Evolutionary conservation across 805 yeast genomes (phyloP).

Genomic region (Metschnikowia cubensis): DNA sequence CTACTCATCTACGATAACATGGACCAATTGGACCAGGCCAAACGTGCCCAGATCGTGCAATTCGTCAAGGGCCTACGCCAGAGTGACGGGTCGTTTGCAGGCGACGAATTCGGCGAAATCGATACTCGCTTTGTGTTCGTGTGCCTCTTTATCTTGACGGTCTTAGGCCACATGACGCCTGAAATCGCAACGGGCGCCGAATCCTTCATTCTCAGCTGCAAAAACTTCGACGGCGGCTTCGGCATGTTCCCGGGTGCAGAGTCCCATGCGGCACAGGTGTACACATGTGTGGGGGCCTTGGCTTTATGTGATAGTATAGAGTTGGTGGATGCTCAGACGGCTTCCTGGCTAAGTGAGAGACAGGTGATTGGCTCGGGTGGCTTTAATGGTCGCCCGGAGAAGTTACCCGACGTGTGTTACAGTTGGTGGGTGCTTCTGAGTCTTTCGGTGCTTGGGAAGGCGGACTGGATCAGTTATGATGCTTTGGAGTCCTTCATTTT

Average conservation of each 20-base stretch:
- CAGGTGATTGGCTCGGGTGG: conserved; percentile 82
- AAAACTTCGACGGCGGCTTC: conserved; percentile 93
- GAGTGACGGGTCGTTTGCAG: conserved; percentile 73
- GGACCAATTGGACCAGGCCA: conserved; percentile 33
- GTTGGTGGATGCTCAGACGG: conserved; percentile 53
- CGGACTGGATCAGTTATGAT: conserved; percentile 73
- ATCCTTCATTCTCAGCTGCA: conserved; percentile 61
- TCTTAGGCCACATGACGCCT: conserved; percentile 60
- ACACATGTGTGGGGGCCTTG: conserved; percentile 78
- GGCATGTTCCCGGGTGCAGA: conserved; percentile 95
- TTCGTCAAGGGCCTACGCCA: conserved; percentile 44
- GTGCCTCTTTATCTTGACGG: conserved; percentile 68
- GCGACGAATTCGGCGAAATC: conserved; percentile 88
- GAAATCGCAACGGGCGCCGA: conserved; percentile 59
- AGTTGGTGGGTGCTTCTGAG: conserved; percentile 95
- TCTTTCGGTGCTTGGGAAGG: conserved; percentile 57
- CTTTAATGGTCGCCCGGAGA: conserved; percentile 92
- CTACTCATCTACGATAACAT: conserved; percentile 56
- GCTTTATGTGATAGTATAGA: conserved; percentile 31
- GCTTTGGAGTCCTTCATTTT: conserved; percentile 66
- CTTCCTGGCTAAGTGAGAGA: conserved; percentile 89
- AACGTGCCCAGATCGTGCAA: conserved; percentile 25
- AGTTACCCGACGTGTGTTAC: conserved; percentile 95
- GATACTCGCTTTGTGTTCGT: conserved; percentile 90
- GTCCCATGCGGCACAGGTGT: conserved; percentile 88